phyloP scores from a whole-genome alignment of 768 basidiomycete genomes.

The Tubosaeta sp. region DNA sequence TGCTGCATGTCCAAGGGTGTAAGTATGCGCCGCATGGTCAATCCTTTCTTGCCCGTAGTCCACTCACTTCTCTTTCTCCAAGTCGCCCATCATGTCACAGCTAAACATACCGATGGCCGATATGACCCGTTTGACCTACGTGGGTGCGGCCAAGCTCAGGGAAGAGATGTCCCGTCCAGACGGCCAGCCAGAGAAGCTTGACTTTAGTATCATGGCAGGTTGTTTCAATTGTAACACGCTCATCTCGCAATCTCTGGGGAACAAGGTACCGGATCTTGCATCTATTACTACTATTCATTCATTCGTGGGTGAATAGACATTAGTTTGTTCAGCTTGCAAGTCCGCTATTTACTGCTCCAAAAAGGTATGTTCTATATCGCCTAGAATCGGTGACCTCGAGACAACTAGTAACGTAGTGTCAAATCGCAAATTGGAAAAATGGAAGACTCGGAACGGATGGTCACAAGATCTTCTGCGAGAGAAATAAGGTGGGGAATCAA shows the following conservation, averaged over 20 bases:
- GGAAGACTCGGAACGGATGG: conserved; percentile 26
- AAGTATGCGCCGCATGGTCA: no score
- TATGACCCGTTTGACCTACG: conserved; percentile 26
- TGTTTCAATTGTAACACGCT: conserved; percentile 21
- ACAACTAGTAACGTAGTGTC: conserved; percentile 25
- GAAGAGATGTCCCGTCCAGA: conserved; percentile 24
- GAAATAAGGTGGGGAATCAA: conserved; percentile 28
- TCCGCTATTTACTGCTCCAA: conserved; percentile 30
- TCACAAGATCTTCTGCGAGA: conserved; percentile 33
- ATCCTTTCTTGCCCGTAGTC: background rate
- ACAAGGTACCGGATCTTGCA: conserved; percentile 16
- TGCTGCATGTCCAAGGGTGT: no score
- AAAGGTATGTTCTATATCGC: conserved; percentile 11
- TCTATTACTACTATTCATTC: background rate
- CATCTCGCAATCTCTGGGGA: conserved; percentile 6
- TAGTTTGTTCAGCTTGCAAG: conserved; percentile 28
- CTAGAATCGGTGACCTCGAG: conserved; percentile 1
- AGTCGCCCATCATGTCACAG: conserved; percentile 13
- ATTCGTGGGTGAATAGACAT: conserved; percentile 13
- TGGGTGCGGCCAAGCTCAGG: conserved; percentile 26
- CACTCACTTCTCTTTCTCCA: background rate
- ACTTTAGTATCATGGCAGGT: conserved; percentile 20
- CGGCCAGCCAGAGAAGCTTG: conserved; percentile 27
- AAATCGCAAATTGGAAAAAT: conserved; percentile 33
- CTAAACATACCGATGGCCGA: conserved; percentile 21